phyloP scores from a whole-genome alignment of 2,329 filamentous ascomycete genomes.

The Passalora sequoiae region DNA sequence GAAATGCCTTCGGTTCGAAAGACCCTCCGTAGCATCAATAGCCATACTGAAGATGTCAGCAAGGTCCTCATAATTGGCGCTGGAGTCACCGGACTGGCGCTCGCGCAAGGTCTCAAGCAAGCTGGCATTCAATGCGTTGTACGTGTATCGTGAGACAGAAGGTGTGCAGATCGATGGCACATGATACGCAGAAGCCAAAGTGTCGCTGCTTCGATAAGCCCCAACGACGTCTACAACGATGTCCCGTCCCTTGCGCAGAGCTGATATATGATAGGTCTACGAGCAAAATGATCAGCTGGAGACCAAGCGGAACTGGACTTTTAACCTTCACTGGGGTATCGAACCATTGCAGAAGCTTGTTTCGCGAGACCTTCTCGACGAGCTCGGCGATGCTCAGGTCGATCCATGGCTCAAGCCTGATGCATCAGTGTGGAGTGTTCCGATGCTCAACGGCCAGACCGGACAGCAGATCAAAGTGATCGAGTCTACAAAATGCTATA shows the following conservation, averaged over 20 bases:
- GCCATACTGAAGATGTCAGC: neutral
- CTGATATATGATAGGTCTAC: too few relatives aligned
- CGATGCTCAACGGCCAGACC: constrained; percentile 9
- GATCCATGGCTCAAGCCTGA: constrained; percentile 5
- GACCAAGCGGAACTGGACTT: constrained; percentile 12
- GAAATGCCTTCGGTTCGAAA: neutral
- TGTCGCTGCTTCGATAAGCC: too few relatives aligned
- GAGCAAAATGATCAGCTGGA: constrained; percentile 18
- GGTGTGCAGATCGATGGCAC: too few relatives aligned
- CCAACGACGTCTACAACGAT: too few relatives aligned
- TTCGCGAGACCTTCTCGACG: constrained; percentile 1
- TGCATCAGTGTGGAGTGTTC: constrained; percentile 5
- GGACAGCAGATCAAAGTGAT: constrained; percentile 8
- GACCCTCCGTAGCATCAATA: neutral
- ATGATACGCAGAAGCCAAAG: too few relatives aligned
- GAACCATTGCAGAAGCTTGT: constrained; percentile 7
- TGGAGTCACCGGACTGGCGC: constrained; percentile 24
- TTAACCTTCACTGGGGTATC: constrained; percentile 12
- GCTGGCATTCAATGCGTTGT: constrained; percentile 20
- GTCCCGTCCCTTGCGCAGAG: too few relatives aligned
- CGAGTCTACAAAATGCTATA: constrained; percentile 8
- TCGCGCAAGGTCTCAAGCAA: constrained; percentile 28
- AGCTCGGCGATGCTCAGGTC: constrained; percentile 5
- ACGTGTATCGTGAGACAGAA: too few relatives aligned
- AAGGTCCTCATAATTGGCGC: constrained; percentile 28